These are phyloP conservation scores for Dimargaris verticillata DNA, from an alignment of 192 early-diverging fungal genomes.

Conservation along the genomic window DNA sequence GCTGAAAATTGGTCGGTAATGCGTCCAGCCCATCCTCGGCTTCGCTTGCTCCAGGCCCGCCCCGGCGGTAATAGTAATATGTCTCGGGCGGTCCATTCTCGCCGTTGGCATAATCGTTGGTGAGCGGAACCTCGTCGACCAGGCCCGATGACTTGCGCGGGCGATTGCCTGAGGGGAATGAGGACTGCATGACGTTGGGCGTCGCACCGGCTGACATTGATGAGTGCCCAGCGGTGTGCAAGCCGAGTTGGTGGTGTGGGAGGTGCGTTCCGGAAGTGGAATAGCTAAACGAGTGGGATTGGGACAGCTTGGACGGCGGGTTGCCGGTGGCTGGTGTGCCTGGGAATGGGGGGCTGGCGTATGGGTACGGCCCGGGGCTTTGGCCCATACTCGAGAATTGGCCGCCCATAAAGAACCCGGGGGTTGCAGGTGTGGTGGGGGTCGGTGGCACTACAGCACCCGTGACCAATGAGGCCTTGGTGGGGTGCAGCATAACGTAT, in stretches of 20 bases:
- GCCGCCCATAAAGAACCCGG: constrained; percentile 8
- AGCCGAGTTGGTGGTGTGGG: neutral
- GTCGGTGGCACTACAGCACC: neutral
- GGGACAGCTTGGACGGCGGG: constrained; percentile 3
- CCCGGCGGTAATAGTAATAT: constrained; percentile 7
- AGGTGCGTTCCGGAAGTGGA: neutral
- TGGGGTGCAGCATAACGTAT: constrained; percentile 9
- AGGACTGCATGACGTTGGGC: neutral
- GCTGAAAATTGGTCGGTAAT: neutral
- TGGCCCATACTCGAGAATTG: neutral
- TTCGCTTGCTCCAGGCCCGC: neutral
- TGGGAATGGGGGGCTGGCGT: neutral
- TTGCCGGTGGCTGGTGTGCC: neutral
- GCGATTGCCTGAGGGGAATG: neutral
- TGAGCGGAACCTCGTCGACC: neutral
- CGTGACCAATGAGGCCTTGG: neutral
- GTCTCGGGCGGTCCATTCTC: constrained; percentile 1
- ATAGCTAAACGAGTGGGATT: constrained; percentile 1
- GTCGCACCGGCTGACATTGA: neutral
- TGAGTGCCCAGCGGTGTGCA: neutral
- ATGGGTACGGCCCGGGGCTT: neutral
- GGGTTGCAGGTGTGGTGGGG: constrained; percentile 2
- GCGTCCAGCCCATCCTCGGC: neutral
- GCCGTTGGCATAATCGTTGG: neutral
- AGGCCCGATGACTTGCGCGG: neutral